Evolutionary conservation across 768 basidiomycete genomes (phyloP).

Genomic region (Podaxis sp.): DNA sequence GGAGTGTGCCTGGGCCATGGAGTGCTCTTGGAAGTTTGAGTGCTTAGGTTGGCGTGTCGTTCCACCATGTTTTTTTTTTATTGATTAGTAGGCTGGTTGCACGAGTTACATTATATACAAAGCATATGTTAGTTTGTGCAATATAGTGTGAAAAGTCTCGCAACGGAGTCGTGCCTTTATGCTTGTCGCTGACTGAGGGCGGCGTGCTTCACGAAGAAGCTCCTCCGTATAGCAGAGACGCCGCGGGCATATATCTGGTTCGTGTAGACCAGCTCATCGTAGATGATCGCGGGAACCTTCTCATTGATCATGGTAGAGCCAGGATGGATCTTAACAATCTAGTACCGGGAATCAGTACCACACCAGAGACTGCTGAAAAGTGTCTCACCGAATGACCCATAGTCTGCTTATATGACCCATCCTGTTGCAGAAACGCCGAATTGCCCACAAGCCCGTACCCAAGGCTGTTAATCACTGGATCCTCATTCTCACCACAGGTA

Average conservation of each 20-base stretch:
- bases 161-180: conserved; percentile 4
- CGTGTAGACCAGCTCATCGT: conserved; percentile 89
- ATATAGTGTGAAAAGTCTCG: too few relatives aligned
- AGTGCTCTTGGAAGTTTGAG: conserved; percentile 13
- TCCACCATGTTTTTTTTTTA: neutral
- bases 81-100: neutral
- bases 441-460: conserved; percentile 78
- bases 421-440: conserved; percentile 77
- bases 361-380: neutral
- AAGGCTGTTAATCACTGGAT: conserved; percentile 66
- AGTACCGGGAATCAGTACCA: neutral
- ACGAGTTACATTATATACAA: neutral
- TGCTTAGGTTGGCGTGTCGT: neutral
- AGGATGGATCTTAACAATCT: conserved; percentile 88
- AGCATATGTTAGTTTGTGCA: neutral
- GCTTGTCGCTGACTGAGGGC: conserved; percentile 29
- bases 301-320: conserved; percentile 78
- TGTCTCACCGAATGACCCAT: conserved; percentile 62
- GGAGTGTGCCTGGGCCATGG: conserved; percentile 21
- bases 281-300: conserved; percentile 83
- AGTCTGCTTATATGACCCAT: conserved; percentile 82
- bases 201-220: conserved; percentile 31
- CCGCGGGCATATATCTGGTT: conserved; percentile 86
- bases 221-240: conserved; percentile 77
- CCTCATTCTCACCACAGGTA: conserved; percentile 60